Evolutionary conservation across 2,329 filamentous ascomycete species (phyloP), one percentile per base, ranked within the genome.

Genomic region (Verticillium tricorpus): DNA sequence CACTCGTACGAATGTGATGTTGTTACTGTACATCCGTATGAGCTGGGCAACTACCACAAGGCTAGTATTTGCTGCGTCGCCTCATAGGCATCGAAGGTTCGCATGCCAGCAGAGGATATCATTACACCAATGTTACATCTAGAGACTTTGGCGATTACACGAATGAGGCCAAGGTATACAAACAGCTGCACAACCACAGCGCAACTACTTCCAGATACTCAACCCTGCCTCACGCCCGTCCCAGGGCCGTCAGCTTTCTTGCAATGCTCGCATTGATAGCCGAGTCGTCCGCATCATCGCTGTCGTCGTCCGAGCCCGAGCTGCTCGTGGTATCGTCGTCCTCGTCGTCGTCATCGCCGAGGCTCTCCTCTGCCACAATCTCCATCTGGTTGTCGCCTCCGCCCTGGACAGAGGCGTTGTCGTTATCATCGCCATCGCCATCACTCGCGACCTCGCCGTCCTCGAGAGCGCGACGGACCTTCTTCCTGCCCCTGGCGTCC

Each of bases 281-380:
- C 17, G 39, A 32, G 5, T 34, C 32, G 8, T 54, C 40, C 12
- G 5, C 56, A 14, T 60, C 60, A 15, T 65, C 64, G 28, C 40
- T 58, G 11, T 62, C 63, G 31, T 58, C 58, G 32, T 77, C 76
- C n/a, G 75, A 73, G 17, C 75, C 77, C 1, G 78, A 80, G 57
- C 78, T 81, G 60, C 78, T 80, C 14, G 77, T 79, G 14, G 70
- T 69, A 63, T 77, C 75, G 56, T 56, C 54, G 25, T 56, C 54
- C 50, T 55, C 50, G n/a, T 71, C 71, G 1, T 66, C 71, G 1
- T 67, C 67, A 14, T 70, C 76, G 2, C 69, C 73, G 40, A 76
- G 65, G 50, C 74, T 78, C 58, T 77, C 71, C 67, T 78, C 76
- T 1, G 69, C 75, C 66, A 78, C 71, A 35, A 78, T 71, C 58